Evolutionary conservation across 192 early-diverging fungal genomes (phyloP).

Genomic region (Neocallimastix lanati): DNA sequence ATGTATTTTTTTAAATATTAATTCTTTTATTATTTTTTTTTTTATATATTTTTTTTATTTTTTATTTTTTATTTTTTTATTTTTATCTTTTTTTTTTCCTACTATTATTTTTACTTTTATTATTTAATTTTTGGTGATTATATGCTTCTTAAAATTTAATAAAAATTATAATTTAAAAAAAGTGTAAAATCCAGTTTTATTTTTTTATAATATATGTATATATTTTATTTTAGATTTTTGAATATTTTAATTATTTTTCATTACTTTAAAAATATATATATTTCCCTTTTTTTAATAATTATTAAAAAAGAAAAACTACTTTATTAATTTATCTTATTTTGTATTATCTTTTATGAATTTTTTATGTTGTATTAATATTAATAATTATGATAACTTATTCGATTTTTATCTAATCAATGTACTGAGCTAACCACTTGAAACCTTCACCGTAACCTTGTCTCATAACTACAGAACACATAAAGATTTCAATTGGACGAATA

Average conservation of each 20-base stretch:
- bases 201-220: background rate
- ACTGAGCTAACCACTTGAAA: constrained; percentile 3
- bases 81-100: too few relatives aligned
- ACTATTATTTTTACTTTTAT: too few relatives aligned
- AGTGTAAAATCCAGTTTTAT: background rate
- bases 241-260: background rate
- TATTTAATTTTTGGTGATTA: background rate
- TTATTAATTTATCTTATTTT: too few relatives aligned
- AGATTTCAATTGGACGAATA: constrained; percentile 92
- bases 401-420: constrained; percentile 1
- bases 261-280: background rate
- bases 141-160: background rate
- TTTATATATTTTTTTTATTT: too few relatives aligned
- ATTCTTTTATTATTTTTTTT: too few relatives aligned
- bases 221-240: background rate
- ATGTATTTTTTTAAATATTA: too few relatives aligned
- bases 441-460: constrained; percentile 97
- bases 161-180: background rate
- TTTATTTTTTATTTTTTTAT: too few relatives aligned
- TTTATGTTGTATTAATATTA: background rate
- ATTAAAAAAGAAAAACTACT: too few relatives aligned
- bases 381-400: background rate
- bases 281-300: background rate
- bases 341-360: background rate
- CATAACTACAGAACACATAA: constrained; percentile 99